phyloP scores from a whole-genome alignment of 2,329 filamentous ascomycete genomes.

The Colletotrichum navitas region DNA sequence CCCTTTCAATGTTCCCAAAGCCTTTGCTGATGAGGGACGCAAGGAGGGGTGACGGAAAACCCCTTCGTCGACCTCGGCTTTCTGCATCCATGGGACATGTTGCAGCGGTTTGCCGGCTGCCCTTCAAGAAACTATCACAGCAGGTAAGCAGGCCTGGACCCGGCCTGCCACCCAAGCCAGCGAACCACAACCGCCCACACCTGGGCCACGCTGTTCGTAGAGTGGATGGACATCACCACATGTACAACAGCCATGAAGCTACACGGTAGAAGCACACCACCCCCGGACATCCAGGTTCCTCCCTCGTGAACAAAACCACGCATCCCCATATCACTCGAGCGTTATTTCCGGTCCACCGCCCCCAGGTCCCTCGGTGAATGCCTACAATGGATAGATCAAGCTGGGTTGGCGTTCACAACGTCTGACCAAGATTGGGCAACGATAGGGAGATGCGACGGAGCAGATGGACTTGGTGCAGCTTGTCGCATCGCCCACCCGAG shows the following conservation, averaged over 20 bases:
- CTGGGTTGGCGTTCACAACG: not conserved
- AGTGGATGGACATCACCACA: constrained; percentile 14
- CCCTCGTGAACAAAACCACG: constrained; percentile 13
- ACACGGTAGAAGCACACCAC: constrained; percentile 6
- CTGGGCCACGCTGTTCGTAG: not conserved
- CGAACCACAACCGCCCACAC: constrained; percentile 10
- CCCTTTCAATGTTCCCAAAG: constrained; percentile 3
- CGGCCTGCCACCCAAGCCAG: not conserved
- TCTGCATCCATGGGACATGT: constrained; percentile 9
- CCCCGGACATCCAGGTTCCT: not conserved
- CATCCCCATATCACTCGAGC: constrained; percentile 12
- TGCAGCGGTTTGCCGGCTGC: constrained; percentile 11
- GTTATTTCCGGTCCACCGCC: constrained; percentile 14
- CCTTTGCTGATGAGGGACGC: not conserved
- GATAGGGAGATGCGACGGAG: not conserved
- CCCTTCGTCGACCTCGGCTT: constrained; percentile 28
- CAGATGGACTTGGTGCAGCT: not conserved
- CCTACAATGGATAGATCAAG: not conserved
- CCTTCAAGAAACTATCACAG: not conserved
- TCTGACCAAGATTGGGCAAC: not conserved
- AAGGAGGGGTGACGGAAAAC: constrained; percentile 14
- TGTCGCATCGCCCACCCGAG: not conserved
- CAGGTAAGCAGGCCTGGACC: constrained; percentile 11
- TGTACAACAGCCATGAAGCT: constrained; percentile 6
- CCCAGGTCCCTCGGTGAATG: not conserved